Conservation (phyloP, 169 alveolate genomes). For the Plasmodium fragile region DNA sequence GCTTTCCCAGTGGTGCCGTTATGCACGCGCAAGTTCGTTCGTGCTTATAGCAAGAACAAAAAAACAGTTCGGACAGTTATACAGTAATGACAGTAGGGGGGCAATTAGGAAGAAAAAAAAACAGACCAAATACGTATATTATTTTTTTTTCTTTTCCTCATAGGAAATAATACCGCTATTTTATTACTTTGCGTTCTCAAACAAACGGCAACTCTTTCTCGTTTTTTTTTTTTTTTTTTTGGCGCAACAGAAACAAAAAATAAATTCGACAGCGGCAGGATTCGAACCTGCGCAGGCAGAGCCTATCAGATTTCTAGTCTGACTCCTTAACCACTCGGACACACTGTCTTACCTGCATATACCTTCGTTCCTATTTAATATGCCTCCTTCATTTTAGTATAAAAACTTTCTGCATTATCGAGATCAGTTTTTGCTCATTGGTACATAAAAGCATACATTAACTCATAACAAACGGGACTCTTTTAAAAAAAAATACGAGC, state of each 20-base stretch:
- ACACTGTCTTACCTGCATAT: conserved; percentile 53
- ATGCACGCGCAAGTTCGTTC: not conserved
- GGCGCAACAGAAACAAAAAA: not conserved
- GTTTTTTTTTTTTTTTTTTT: not conserved
- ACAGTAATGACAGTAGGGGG: not conserved
- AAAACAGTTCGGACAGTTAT: not conserved
- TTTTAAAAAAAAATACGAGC: too few species aligned
- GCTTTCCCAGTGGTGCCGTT: not conserved
- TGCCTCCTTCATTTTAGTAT: not conserved
- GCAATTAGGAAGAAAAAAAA: not conserved
- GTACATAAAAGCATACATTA: too few species aligned
- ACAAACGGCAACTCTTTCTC: not conserved
- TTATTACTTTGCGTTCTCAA: not conserved
- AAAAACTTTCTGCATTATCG: not conserved
- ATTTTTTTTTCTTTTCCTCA: too few species aligned
- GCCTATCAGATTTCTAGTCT: conserved; percentile 96
- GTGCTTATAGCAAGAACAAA: not conserved
- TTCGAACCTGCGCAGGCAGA: conserved; percentile 97
- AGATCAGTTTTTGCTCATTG: not conserved
- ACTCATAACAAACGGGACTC: not conserved
- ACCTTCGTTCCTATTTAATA: not conserved
- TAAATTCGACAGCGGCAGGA: conserved; percentile 94
- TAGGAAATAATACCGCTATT: not conserved
- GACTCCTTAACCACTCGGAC: conserved; percentile 96
- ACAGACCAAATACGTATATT: not conserved